Evolutionary conservation across 2,329 filamentous ascomycete species (phyloP), one percentile per base, ranked within the genome.

Genomic region (Ophiosphaerella herpotricha): DNA sequence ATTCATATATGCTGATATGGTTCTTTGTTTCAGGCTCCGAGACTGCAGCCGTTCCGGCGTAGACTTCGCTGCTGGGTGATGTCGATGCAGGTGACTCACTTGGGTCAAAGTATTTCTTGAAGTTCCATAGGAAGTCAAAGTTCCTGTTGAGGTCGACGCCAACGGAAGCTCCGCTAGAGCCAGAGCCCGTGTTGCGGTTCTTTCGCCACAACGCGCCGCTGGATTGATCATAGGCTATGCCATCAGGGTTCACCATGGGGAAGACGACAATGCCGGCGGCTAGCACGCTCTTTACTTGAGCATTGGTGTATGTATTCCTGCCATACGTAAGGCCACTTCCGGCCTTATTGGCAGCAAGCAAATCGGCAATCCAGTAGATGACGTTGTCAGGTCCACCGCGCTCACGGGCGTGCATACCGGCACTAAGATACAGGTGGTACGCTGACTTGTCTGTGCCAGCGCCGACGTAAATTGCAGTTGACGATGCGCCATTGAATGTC

Each of bases 1-100:
- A 72, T 56, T 80, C 75, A 61, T 84, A 71, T 7, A 82, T 66
- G 70, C 79, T 83, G 50, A 77, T 78, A 49, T 83, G 75, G 61
- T 78, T 82, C 64, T 79, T 73, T 2, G 81, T 80, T 71, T 85
- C 83, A 0, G 82, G 72, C 70, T 85, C 82, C 0, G 82, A 85
- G 43, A 78, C 77, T 2, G 82, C 73, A 9, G 66, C 71, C 1
- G 75, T 76, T 35, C 82, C 83, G 55, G 80, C 78, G 65, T 77
- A 85, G 13, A 76, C 74, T 59, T 82, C 75, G 5, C 74, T 77
- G 21, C 58, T 63, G 0, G 82, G 80, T 23, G 63, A 70, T 7
- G 67, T 72, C 5, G 78, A 80, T 18, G 78, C 75, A n/a, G 69
- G 69, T 2, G 65, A 31, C 2, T 74, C 70, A 16, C 63, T 62